phyloP scores from a whole-genome alignment of 306 rosid species.

The Trifolium pratense region DNA sequence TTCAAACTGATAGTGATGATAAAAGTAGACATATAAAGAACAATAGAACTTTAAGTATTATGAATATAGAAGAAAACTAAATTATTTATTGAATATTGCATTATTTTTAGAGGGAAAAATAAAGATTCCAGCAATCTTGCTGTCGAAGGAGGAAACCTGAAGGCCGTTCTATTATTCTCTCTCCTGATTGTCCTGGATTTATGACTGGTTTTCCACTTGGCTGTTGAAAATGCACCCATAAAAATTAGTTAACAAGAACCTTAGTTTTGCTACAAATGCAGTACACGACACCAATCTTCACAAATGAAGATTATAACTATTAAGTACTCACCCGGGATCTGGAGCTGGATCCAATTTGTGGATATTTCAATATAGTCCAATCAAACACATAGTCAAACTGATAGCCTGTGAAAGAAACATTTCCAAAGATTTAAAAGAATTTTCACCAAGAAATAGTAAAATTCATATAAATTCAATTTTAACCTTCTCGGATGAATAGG shows the following conservation, averaged over 20 bases:
- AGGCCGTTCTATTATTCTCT: conserved; percentile 65
- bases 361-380: conserved; percentile 95
- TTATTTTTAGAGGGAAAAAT: conserved; percentile 16
- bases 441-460: conserved; percentile 23
- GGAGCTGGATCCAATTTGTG: conserved; percentile 93
- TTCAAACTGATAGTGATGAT: conserved; percentile 25
- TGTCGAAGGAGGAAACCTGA: conserved; percentile 61
- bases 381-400: conserved; percentile 98
- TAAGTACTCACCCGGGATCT: conserved; percentile 70
- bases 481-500: conserved; percentile 96
- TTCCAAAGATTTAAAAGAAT: conserved; percentile 26
- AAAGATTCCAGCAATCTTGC: conserved; percentile 37
- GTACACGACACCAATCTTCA: conserved; percentile 21
- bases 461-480: conserved; percentile 29
- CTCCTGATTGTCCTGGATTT: conserved; percentile 72
- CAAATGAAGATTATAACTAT: conserved; percentile 30
- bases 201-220: conserved; percentile 71
- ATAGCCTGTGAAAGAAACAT: conserved; percentile 64
- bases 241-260: conserved; percentile 37
- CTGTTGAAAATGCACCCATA: conserved; percentile 51
- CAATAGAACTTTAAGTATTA: too few relatives aligned
- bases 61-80: too few relatives aligned
- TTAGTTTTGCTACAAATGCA: conserved; percentile 35
- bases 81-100: too few relatives aligned
- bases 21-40: conserved; percentile 19